phyloP scores from a whole-genome alignment of 2,329 filamentous ascomycete species.

The Trichoderma simmonsii region DNA sequence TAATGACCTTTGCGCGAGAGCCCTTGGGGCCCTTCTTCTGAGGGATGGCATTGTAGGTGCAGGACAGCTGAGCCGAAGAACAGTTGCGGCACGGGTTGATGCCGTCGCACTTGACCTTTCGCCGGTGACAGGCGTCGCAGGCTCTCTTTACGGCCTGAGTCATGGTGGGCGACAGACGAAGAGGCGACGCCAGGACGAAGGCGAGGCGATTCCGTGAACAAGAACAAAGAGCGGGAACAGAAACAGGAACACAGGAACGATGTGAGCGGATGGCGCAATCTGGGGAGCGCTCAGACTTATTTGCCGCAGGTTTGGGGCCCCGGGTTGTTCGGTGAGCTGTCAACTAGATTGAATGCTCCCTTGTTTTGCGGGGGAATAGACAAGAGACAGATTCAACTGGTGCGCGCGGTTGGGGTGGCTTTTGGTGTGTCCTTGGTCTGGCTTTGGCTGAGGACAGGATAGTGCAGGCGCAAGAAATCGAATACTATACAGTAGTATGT shows the following conservation, averaged over 20 bases:
- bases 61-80: constrained; percentile 61
- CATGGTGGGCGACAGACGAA: constrained; percentile 34
- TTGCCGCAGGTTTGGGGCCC: background rate
- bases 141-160: constrained; percentile 57
- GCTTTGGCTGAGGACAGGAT: background rate
- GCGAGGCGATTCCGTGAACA: background rate
- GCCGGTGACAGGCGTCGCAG: constrained; percentile 70
- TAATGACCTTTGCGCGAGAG: constrained; percentile 71
- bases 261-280: background rate
- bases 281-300: constrained; percentile 16
- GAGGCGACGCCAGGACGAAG: background rate
- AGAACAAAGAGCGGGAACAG: background rate
- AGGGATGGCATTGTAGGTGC: constrained; percentile 71
- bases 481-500: background rate
- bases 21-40: constrained; percentile 77
- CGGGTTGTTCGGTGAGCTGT: background rate
- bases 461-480: background rate
- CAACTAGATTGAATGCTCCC: background rate
- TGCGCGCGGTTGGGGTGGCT: background rate
- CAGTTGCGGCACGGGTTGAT: constrained; percentile 70
- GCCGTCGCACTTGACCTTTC: constrained; percentile 72
- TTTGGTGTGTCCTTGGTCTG: background rate
- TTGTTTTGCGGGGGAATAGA: background rate
- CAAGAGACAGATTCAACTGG: constrained; percentile 1
- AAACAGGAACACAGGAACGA: background rate